Evolutionary conservation across 345 rosid genomes (phyloP), one percentile per base, ranked within the genome.

Genomic region (Linum usitatissimum): DNA sequence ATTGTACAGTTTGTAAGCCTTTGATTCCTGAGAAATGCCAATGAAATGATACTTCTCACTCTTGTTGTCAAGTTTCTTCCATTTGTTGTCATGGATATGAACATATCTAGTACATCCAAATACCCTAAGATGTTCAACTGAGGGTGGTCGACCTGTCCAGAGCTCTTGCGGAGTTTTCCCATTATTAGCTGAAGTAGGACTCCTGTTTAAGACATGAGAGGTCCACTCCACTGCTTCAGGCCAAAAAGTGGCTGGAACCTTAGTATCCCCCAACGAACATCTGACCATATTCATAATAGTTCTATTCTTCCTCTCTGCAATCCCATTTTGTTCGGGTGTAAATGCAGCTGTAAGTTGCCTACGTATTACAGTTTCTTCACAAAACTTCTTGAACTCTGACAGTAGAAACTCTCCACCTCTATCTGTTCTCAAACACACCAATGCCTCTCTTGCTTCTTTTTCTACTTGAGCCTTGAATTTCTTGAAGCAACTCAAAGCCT

Each of bases 281-380:
- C 31, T 18, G 15, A 60, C 64, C 64, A 39, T 34, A 15, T 60
- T 60, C 64, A 60, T 34, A 9, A 60, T 6, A 0, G n/a, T 60
- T 34, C 51, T 8, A 18, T 60, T 60, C 0, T 60, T 60, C 15
- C 53, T 36, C 2, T 60, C 31, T 0, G n/a, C 9, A 6, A 60
- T 14, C 3, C 31, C 53, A 1, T 60, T 60, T 39, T 60, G 9
- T 0, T 60, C 17, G 0, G 64, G 53, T 0, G 48, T 60, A 19
- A 34, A 60, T 5, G 53, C 64, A 60, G 18, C 40, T 23, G 9
- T 60, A 19, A 39, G 18, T 8, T 60, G 53, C 8, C 53, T 60
- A 0, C 23, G 17, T 0, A 60, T 60, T 18, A 53, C 30, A 36
- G 36, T 36, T 1, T 39, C 18, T 19, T 60, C 19, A 49, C 31